Evolutionary conservation across 2,329 filamentous ascomycete genomes (phyloP), one percentile per base, ranked within the genome.

Genomic region (Chaetomium strumarium): DNA sequence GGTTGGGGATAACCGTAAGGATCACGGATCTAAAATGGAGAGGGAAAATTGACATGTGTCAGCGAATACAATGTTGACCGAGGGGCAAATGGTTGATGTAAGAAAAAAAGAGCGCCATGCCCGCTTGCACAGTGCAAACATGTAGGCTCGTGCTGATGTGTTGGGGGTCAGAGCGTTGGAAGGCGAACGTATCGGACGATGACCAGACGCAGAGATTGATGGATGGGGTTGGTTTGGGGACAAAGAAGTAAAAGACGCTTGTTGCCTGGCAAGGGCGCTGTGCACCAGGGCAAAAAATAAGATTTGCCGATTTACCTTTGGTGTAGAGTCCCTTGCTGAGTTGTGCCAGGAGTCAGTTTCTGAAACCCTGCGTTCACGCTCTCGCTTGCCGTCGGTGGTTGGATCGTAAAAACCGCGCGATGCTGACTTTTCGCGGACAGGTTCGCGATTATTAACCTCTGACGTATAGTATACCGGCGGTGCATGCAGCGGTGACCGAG

Each of bases 341-440:
- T 68, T 72, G 62, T 72, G 72, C 73, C 75, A 76, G 61, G 73
- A 70, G 39, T 60, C 63, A 36, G 66, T 59, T 62, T 78, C 75
- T 53, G 72, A 75, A 59, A 72, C 65, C 55, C 68, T 69, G 61
- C 72, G 74, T 63, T 75, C 74, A 7, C 71, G 74, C 63, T 75
- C 74, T 56, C 69, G 72, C 57, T 71, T 72, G 34, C 71, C 72
- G 67, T 80, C 77, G 40, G 73, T 76, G 40, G 74, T 73, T 14
- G 76, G 76, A 60, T 80, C 77, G 68, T 80, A 80, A 67, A 76
- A 78, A 64, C 73, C 72, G 62, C 75, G 68, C 51, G 68, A 65
- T 14, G 66, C 63, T 49, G 69, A 24, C 63, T 73, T 72, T 49
- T 71, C 70, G 64, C 68, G 72, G 36, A 49, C 45, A 20, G 56